Evolutionary conservation across 129 eudicot genomes (phyloP).

Genomic region (Pseudognaphalium luteoalbum): DNA sequence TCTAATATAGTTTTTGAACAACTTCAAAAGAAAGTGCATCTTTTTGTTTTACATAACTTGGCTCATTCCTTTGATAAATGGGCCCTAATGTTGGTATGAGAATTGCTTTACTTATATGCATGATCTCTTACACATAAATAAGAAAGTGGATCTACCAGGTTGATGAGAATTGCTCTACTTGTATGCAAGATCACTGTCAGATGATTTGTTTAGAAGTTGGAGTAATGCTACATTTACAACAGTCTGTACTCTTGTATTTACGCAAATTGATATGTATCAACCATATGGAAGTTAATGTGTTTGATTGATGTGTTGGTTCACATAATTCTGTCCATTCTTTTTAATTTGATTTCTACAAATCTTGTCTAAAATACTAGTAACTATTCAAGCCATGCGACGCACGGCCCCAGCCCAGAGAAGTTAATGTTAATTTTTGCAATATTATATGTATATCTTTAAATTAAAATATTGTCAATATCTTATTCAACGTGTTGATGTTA

Average conservation of each 20-base stretch:
- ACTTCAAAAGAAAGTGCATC: slow-evolving; percentile 8
- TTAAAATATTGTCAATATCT: too few species aligned
- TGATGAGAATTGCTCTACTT: neutral
- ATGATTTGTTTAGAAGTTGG: neutral
- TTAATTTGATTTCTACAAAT: too few species aligned
- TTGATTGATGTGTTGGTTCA: too few species aligned
- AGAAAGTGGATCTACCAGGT: slow-evolving; percentile 2
- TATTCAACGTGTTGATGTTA: too few species aligned
- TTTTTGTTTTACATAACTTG: slow-evolving; percentile 23
- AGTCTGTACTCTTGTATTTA: neutral
- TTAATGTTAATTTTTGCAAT: too few species aligned
- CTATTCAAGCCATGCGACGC: too few species aligned
- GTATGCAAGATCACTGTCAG: neutral
- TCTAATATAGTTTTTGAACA: slow-evolving; percentile 28
- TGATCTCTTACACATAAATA: slow-evolving; percentile 21
- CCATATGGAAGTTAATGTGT: neutral
- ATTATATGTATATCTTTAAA: too few species aligned
- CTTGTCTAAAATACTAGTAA: too few species aligned
- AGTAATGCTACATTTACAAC: neutral
- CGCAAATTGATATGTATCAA: neutral
- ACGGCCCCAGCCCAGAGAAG: too few species aligned
- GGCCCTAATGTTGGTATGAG: slow-evolving; percentile 26
- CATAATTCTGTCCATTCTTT: too few species aligned
- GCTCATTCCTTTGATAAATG: neutral
- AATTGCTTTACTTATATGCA: slow-evolving; percentile 20